Evolutionary conservation across 148 eudicot genomes (phyloP).

Genomic region (Spergularia bocconei): DNA sequence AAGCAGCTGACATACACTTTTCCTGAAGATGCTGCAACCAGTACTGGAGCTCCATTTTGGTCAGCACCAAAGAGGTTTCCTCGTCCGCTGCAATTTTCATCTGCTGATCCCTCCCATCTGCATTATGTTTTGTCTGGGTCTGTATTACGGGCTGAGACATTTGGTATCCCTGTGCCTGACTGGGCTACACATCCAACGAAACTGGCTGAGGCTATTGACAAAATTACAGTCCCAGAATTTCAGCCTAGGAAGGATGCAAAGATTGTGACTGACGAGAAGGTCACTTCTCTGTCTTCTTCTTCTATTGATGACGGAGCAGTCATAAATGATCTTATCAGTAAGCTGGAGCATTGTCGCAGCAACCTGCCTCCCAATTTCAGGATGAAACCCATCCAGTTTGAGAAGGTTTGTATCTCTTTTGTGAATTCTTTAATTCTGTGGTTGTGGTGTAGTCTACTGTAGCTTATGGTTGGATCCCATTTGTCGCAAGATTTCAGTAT

Average conservation of each 20-base stretch:
- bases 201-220: conserved; percentile 70
- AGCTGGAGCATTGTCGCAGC: conserved; percentile 47
- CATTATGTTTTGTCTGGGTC: conserved; percentile 68
- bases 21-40: conserved; percentile 88
- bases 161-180: conserved; percentile 78
- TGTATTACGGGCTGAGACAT: conserved; percentile 77
- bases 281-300: conserved; percentile 61
- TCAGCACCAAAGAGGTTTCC: conserved; percentile 96
- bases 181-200: conserved; percentile 69
- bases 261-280: conserved; percentile 84
- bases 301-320: conserved; percentile 78
- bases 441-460: background rate
- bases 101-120: conserved; percentile 67
- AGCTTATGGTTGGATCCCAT: background rate
- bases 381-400: conserved; percentile 95
- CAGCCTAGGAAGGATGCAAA: conserved; percentile 73
- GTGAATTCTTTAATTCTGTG: background rate
- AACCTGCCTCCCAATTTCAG: conserved; percentile 54
- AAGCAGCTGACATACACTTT: conserved; percentile 84
- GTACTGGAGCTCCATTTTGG: conserved; percentile 93
- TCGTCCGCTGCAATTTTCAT: conserved; percentile 61
- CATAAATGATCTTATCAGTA: conserved; percentile 56
- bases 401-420: conserved; percentile 53
- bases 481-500: background rate
- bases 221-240: conserved; percentile 67